Conservation (phyloP, 306 rosid genomes). For the Ammopiptanthus mongolicus region DNA sequence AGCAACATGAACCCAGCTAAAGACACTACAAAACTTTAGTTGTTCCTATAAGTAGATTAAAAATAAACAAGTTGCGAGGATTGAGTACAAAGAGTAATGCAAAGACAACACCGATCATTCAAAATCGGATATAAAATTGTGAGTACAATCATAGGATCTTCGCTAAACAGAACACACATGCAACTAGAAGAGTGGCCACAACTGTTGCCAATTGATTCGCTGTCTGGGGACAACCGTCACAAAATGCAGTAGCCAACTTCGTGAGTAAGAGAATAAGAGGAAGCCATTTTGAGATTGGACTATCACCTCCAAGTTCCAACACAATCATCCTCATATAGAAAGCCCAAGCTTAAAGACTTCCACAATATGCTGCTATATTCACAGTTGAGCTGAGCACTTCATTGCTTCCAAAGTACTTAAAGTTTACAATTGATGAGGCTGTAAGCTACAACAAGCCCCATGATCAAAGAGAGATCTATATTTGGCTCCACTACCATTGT, state of each 20-base stretch:
- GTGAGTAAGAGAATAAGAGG: no score
- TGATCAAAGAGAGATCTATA: constrained; percentile 39
- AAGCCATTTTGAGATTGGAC: no score
- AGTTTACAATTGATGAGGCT: constrained; percentile 39
- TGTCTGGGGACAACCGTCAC: no score
- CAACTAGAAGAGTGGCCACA: no score
- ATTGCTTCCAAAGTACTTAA: constrained; percentile 14
- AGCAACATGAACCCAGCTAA: no score
- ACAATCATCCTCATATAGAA: no score
- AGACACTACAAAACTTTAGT: not conserved
- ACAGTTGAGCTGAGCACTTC: not conserved
- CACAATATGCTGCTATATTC: not conserved
- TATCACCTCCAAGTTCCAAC: no score
- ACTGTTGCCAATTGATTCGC: no score
- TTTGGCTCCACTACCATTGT: constrained; percentile 49
- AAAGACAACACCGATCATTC: not conserved
- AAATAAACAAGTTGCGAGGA: not conserved
- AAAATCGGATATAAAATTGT: not conserved
- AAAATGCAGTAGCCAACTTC: no score
- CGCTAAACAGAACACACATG: no score
- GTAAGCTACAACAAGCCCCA: constrained; percentile 42
- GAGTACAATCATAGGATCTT: not conserved
- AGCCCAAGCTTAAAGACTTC: not conserved
- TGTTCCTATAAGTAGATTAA: not conserved
- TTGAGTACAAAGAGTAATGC: not conserved